Conservation (phyloP, 495 filamentous ascomycete genomes). For the Stereocaulon alpinum region DNA sequence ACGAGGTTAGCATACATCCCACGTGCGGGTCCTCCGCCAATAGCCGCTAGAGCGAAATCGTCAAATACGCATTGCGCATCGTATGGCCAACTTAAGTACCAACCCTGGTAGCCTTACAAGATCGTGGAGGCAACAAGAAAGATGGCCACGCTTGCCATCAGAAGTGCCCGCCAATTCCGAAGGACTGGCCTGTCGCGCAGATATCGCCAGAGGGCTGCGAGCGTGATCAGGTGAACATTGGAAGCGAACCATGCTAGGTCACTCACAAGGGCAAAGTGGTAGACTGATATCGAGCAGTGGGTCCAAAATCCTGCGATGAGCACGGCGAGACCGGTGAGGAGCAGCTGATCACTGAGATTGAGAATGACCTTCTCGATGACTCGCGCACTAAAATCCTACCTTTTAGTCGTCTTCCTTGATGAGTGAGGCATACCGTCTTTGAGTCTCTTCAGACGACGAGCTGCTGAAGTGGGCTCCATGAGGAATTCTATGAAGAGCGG, state of each 20-base stretch:
- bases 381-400: neutral
- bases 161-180: constrained; percentile 20
- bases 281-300: constrained; percentile 26
- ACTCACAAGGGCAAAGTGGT: constrained; percentile 29
- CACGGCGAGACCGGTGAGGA: constrained; percentile 34
- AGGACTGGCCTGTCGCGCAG: constrained; percentile 11
- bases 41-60: too few relatives aligned
- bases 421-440: too few relatives aligned
- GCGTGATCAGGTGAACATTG: constrained; percentile 24
- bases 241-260: constrained; percentile 26
- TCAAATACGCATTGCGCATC: neutral
- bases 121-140: neutral
- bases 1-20: neutral
- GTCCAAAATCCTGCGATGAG: constrained; percentile 23
- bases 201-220: constrained; percentile 21
- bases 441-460: too few relatives aligned
- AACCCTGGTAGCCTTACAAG: neutral
- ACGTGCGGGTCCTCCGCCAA: too few relatives aligned
- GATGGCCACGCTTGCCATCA: constrained; percentile 10
- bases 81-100: neutral
- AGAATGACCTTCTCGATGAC: neutral
- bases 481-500: neutral
- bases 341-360: constrained; percentile 32
- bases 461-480: neutral
- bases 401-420: neutral